phyloP scores from a whole-genome alignment of 306 rosid genomes.

The Lathyrus oleraceus region DNA sequence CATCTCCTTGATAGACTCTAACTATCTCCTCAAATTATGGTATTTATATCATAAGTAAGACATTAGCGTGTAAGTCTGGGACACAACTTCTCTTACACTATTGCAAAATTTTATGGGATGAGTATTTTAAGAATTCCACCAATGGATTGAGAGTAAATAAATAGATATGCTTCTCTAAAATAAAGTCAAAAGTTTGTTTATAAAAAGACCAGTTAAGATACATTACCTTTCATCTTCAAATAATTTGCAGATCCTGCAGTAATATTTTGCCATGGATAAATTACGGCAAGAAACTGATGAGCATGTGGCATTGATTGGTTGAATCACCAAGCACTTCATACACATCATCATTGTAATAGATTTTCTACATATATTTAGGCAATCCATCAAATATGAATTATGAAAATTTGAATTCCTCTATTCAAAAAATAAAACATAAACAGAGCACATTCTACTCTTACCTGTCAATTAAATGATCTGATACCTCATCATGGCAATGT shows the following conservation, averaged over 20 bases:
- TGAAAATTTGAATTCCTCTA: slow-evolving; percentile 8
- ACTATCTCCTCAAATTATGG: slow-evolving; percentile 12
- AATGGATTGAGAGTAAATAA: slow-evolving; percentile 2
- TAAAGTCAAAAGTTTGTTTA: background rate
- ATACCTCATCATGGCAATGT: slow-evolving; percentile 82
- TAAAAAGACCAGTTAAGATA: slow-evolving; percentile 34
- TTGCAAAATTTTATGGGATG: slow-evolving; percentile 1
- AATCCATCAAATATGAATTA: slow-evolving; percentile 31
- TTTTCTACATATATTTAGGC: slow-evolving; percentile 57
- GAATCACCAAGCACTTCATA: slow-evolving; percentile 87
- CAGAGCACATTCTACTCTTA: slow-evolving; percentile 33
- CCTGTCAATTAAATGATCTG: slow-evolving; percentile 78
- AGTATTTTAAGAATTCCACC: slow-evolving; percentile 16
- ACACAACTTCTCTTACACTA: slow-evolving; percentile 9
- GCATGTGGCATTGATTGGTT: slow-evolving; percentile 69
- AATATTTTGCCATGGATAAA: slow-evolving; percentile 84
- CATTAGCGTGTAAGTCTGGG: background rate
- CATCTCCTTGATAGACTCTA: slow-evolving; percentile 8
- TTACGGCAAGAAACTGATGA: slow-evolving; percentile 66
- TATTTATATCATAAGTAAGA: slow-evolving; percentile 9
- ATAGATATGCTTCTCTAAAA: background rate
- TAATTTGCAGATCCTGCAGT: slow-evolving; percentile 83
- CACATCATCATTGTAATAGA: slow-evolving; percentile 90
- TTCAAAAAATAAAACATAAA: slow-evolving; percentile 9
- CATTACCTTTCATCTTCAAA: slow-evolving; percentile 81